Conservation (phyloP, 2,329 filamentous ascomycete genomes). For the Sporothrix inflata region DNA sequence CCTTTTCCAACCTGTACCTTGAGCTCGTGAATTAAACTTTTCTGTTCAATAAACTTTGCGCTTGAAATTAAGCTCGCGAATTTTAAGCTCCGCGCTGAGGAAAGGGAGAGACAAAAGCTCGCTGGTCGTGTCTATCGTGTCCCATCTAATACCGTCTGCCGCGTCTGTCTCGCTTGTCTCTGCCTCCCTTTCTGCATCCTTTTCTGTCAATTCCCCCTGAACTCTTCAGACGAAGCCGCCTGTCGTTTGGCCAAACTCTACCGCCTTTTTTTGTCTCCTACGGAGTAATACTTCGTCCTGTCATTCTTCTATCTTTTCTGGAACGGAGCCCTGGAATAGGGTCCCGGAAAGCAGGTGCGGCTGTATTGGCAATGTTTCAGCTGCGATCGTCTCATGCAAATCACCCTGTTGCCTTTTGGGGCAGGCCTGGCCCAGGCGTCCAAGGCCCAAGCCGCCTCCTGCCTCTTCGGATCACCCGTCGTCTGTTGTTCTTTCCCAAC, state of each 20-base stretch:
- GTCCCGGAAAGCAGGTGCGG: constrained; percentile 26
- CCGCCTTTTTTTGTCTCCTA: not conserved
- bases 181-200: constrained; percentile 10
- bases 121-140: not conserved
- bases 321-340: not conserved
- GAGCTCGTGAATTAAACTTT: not conserved
- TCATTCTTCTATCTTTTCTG: not conserved
- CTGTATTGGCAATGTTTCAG: constrained; percentile 31
- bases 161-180: not conserved
- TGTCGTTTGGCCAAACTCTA: too few species aligned
- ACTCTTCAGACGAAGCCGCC: constrained; percentile 5
- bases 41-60: not conserved
- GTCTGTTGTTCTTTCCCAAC: not conserved
- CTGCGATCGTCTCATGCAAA: constrained; percentile 27
- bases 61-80: not conserved
- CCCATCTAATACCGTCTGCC: not conserved
- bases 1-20: not conserved
- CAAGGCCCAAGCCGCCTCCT: not conserved
- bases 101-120: not conserved
- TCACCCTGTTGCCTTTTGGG: constrained; percentile 1
- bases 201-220: not conserved
- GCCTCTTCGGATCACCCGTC: not conserved
- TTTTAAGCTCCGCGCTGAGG: not conserved
- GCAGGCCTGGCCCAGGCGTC: not conserved
- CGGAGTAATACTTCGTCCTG: too few species aligned